phyloP scores from a whole-genome alignment of 306 rosid species.

The Morella rubra region DNA sequence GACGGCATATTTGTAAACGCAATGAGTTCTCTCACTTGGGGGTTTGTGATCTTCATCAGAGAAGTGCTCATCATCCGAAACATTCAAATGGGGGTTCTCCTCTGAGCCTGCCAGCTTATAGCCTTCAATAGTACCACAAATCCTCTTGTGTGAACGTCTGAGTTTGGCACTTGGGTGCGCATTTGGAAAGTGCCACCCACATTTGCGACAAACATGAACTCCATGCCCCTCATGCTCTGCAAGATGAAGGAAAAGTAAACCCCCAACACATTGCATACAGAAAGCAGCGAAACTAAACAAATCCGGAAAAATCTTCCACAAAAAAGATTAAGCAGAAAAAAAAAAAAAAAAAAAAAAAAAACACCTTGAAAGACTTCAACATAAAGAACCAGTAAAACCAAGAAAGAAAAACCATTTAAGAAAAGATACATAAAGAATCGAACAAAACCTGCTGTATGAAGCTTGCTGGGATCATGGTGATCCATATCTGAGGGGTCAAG shows the following conservation, averaged over 20 bases:
- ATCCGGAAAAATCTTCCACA: neutral
- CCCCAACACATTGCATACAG: neutral
- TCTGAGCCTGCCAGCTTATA: slow-evolving; percentile 42
- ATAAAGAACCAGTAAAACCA: neutral
- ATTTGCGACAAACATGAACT: slow-evolving; percentile 53
- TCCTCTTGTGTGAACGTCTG: slow-evolving; percentile 78
- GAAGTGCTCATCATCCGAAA: slow-evolving; percentile 56
- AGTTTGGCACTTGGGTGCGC: slow-evolving; percentile 68
- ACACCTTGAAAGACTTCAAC: neutral
- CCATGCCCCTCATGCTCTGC: slow-evolving; percentile 53
- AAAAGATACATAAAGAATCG: neutral
- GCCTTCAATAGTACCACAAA: slow-evolving; percentile 85
- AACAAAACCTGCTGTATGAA: slow-evolving; percentile 17
- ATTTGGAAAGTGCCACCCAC: slow-evolving; percentile 72
- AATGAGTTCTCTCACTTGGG: slow-evolving; percentile 44
- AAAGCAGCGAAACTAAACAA: neutral
- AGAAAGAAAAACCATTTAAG: neutral
- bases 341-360: neutral
- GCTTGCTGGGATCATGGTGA: slow-evolving; percentile 24
- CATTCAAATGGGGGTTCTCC: slow-evolving; percentile 32
- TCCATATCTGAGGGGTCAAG: slow-evolving; percentile 26
- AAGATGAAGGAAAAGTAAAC: slow-evolving; percentile 20
- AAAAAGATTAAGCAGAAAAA: neutral
- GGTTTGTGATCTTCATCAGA: slow-evolving; percentile 50
- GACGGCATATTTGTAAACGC: neutral